These are phyloP conservation scores for Aspergillus brunneoviolaceus DNA, from an alignment of 2,329 filamentous ascomycete species.

Conservation along the genomic window DNA sequence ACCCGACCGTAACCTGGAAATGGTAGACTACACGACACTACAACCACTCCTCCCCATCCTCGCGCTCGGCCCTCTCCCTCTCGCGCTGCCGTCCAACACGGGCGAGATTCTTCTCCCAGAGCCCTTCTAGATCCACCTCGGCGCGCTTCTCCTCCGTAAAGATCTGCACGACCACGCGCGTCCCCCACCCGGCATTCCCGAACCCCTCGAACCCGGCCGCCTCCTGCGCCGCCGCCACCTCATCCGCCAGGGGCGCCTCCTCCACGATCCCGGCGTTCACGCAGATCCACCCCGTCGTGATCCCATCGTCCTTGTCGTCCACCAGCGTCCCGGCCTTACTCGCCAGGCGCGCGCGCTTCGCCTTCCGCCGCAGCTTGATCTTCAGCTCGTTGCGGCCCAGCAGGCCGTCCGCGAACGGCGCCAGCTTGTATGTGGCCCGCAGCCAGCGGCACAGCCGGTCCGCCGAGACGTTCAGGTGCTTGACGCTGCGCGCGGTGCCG, in stretches of 20 bases:
- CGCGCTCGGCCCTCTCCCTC: neutral
- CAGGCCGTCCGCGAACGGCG: conserved; percentile 79
- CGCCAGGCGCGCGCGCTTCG: conserved; percentile 76
- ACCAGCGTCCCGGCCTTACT: conserved; percentile 64
- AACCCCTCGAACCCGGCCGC: conserved; percentile 68
- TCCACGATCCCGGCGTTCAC: conserved; percentile 78
- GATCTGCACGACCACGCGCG: conserved; percentile 68
- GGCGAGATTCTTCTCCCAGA: conserved; percentile 57
- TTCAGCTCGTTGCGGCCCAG: conserved; percentile 90
- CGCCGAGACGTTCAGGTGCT: conserved; percentile 87
- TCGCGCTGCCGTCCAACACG: conserved; percentile 35
- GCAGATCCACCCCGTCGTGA: conserved; percentile 93
- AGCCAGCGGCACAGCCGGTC: conserved; percentile 89
- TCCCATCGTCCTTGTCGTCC: conserved; percentile 72
- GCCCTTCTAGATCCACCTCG: conserved; percentile 64
- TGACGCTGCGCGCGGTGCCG: conserved; percentile 85
- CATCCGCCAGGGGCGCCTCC: conserved; percentile 34
- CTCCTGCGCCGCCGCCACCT: conserved; percentile 25
- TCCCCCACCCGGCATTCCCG: conserved; percentile 57
- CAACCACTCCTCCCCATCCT: neutral
- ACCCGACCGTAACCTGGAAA: neutral
- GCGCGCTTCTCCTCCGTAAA: conserved; percentile 69
- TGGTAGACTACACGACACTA: neutral
- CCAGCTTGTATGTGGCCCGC: conserved; percentile 67
- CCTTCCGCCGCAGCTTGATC: conserved; percentile 76